Conservation (phyloP, 2,329 filamentous ascomycete species). For the Sclerotinia trifoliorum region DNA sequence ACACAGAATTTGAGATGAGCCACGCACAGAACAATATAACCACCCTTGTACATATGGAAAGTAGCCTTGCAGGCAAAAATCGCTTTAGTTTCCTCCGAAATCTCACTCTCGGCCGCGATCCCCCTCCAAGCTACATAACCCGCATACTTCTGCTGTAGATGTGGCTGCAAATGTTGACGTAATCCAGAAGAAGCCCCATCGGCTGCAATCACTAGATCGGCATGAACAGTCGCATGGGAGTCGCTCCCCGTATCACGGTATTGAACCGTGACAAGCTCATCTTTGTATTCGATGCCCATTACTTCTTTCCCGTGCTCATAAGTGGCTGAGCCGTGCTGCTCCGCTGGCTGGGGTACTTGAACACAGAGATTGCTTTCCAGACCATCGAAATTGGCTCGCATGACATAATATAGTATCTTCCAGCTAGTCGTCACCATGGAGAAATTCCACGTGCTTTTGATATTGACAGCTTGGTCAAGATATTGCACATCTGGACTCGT, state of each 20-base stretch:
- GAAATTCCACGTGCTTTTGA: constrained; percentile 10
- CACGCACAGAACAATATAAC: constrained; percentile 4
- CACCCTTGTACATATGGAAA: background rate
- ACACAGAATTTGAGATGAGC: no score
- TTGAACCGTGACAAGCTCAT: background rate
- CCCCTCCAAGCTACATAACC: constrained; percentile 15
- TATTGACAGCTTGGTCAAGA: background rate
- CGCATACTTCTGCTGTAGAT: background rate
- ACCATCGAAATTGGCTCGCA: constrained; percentile 32
- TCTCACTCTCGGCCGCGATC: background rate
- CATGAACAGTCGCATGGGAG: background rate
- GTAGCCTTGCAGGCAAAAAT: background rate
- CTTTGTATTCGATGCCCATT: background rate
- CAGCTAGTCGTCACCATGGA: constrained; percentile 21
- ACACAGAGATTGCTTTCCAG: constrained; percentile 18
- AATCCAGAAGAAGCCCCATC: background rate
- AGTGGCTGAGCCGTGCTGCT: background rate
- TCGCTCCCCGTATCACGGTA: background rate
- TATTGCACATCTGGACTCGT: constrained; percentile 6
- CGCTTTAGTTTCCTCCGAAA: background rate
- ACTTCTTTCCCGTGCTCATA: constrained; percentile 6
- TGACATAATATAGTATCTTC: constrained; percentile 27
- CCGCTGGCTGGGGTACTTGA: background rate
- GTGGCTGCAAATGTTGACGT: background rate
- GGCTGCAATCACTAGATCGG: constrained; percentile 3